These are phyloP conservation scores for Psidium friedrichsthalianum DNA, from an alignment of 345 rosid genomes.

Conservation along the genomic window DNA sequence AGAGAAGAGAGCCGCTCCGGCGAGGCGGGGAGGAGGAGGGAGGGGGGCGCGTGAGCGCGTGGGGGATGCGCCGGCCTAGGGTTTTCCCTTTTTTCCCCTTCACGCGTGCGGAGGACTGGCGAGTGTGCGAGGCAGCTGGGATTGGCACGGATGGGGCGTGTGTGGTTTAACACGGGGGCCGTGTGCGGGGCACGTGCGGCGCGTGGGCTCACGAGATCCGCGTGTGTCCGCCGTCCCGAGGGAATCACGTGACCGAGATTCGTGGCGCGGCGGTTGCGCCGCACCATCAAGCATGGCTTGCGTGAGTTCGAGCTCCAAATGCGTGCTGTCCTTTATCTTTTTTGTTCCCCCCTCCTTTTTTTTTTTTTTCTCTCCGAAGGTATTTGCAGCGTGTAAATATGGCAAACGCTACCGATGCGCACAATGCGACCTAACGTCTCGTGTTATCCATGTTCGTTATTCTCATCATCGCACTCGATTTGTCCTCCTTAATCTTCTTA, in stretches of 20 bases:
- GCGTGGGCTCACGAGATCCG: constrained; percentile 9
- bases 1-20: constrained; percentile 1
- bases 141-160: constrained; percentile 90
- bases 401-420: background rate
- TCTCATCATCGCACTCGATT: background rate
- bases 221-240: background rate
- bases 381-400: background rate
- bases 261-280: too few species aligned
- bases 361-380: background rate
- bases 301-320: background rate
- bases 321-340: too few species aligned
- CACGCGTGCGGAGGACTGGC: constrained; percentile 13
- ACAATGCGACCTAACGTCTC: background rate
- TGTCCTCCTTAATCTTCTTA: too few species aligned
- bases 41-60: background rate
- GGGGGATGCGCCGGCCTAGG: constrained; percentile 13
- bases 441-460: background rate
- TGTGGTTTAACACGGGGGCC: constrained; percentile 2
- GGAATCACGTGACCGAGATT: constrained; percentile 17
- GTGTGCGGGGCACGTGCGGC: constrained; percentile 29
- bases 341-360: too few species aligned
- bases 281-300: background rate
- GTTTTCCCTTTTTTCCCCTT: background rate
- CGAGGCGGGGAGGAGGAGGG: background rate
- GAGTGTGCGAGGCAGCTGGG: constrained; percentile 39